phyloP scores from a whole-genome alignment of 2,329 filamentous ascomycete genomes.

The Spiromastix sp. region DNA sequence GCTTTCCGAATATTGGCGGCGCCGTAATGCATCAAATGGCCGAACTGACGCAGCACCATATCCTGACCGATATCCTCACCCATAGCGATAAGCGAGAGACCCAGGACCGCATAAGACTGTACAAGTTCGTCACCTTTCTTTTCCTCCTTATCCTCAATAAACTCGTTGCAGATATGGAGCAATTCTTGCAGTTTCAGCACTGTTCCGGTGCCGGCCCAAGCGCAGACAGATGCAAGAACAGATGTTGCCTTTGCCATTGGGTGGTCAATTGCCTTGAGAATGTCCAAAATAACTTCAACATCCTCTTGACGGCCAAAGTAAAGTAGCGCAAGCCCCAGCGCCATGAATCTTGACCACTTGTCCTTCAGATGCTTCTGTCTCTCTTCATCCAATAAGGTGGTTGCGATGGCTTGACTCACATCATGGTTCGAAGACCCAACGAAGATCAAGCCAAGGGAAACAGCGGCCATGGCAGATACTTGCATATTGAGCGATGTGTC shows the following conservation, averaged over 20 bases:
- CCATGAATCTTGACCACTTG: constrained; percentile 97
- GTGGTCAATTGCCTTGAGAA: constrained; percentile 91
- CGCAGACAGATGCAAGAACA: constrained; percentile 89
- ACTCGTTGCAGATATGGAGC: constrained; percentile 95
- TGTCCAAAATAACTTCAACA: constrained; percentile 96
- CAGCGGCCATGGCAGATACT: constrained; percentile 87
- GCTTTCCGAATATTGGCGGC: constrained; percentile 94
- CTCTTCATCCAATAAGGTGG: constrained; percentile 87
- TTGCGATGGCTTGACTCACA: constrained; percentile 83
- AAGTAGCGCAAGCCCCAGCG: constrained; percentile 79
- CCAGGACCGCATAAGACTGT: constrained; percentile 91
- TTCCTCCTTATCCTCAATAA: constrained; percentile 86
- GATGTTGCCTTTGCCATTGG: constrained; percentile 95
- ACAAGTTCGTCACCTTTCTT: constrained; percentile 93
- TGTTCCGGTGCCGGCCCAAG: constrained; percentile 94
- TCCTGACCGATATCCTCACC: constrained; percentile 97
- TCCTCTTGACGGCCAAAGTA: constrained; percentile 97
- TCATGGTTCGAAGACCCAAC: constrained; percentile 88
- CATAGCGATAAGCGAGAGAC: constrained; percentile 91
- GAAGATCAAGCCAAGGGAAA: constrained; percentile 81
- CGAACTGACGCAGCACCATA: constrained; percentile 96
- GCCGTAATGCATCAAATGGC: constrained; percentile 98
- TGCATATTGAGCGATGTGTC: constrained; percentile 87
- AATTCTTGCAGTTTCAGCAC: constrained; percentile 96
- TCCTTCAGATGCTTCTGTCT: constrained; percentile 83